Evolutionary conservation across 352 stramenopile species (phyloP).

Genomic region (Phytophthora sojae): DNA sequence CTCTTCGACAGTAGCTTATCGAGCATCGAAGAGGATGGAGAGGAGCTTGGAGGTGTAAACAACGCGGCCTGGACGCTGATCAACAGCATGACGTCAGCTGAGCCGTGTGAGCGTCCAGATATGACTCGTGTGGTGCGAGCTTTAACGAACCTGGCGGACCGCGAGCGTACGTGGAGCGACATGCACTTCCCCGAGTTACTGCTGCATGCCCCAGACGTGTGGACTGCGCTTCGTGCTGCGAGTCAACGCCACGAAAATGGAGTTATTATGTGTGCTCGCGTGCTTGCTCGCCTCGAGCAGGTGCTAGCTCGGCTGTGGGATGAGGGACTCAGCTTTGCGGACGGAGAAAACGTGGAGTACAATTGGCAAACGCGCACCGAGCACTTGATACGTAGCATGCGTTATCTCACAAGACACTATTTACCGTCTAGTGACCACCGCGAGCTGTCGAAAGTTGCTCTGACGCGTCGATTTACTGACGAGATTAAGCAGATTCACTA

Average conservation of each 20-base stretch:
- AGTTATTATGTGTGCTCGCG: conserved; percentile 33
- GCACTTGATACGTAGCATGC: conserved; percentile 40
- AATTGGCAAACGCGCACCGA: conserved; percentile 47
- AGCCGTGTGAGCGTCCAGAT: conserved; percentile 14
- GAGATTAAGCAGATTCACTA: conserved; percentile 38
- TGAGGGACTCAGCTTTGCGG: conserved; percentile 28
- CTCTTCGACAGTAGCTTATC: neutral
- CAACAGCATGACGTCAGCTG: conserved; percentile 17
- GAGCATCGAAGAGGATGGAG: conserved; percentile 10
- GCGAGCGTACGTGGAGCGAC: conserved; percentile 36
- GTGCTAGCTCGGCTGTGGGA: conserved; percentile 40
- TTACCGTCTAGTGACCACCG: conserved; percentile 19
- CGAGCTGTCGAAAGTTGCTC: conserved; percentile 34
- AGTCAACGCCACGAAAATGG: conserved; percentile 28
- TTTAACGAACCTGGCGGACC: conserved; percentile 30
- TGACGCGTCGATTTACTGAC: conserved; percentile 35
- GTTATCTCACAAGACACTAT: conserved; percentile 32
- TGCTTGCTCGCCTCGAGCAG: conserved; percentile 34
- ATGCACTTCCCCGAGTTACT: conserved; percentile 39
- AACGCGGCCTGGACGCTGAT: conserved; percentile 14
- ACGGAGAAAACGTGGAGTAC: conserved; percentile 25
- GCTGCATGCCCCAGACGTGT: conserved; percentile 39
- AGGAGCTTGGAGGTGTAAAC: conserved; percentile 6
- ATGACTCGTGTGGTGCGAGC: conserved; percentile 31
- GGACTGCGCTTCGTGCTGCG: conserved; percentile 36